These are phyloP conservation scores for Diaporthe destruens DNA, from an alignment of 2,329 filamentous ascomycete species.

Conservation along the genomic window DNA sequence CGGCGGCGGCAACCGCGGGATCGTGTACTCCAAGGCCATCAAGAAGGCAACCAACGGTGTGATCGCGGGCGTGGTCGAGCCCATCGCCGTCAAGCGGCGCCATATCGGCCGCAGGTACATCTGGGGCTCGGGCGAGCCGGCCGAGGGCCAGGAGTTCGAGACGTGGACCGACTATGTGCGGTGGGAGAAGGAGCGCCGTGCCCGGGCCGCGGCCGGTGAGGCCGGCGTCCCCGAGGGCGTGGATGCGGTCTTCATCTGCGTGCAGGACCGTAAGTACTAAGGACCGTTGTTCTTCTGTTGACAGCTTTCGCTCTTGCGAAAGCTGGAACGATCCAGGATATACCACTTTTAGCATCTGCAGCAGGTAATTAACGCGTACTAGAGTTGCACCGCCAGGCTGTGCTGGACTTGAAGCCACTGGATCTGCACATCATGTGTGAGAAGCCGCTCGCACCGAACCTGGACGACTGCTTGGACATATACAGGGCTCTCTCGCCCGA, in stretches of 20 bases:
- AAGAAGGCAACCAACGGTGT: conserved; percentile 17
- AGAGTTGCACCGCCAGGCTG: neutral
- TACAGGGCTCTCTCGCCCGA: conserved; percentile 15
- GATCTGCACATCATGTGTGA: conserved; percentile 18
- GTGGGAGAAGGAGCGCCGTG: conserved; percentile 14
- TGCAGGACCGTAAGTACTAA: conserved; percentile 13
- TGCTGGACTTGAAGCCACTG: neutral
- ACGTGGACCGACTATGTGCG: neutral
- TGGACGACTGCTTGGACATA: conserved; percentile 10
- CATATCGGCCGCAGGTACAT: conserved; percentile 20
- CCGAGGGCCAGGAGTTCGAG: conserved; percentile 28
- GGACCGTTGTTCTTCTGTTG: too few species aligned
- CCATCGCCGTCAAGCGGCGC: conserved; percentile 14
- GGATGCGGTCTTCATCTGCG: conserved; percentile 19
- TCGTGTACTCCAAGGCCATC: conserved; percentile 20
- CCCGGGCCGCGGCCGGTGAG: neutral
- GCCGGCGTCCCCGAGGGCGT: neutral
- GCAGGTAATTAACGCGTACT: too few species aligned
- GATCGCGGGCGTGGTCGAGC: conserved; percentile 7
- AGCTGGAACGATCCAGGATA: too few species aligned
- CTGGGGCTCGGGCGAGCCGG: conserved; percentile 2
- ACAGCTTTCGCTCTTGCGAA: too few species aligned
- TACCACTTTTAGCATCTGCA: too few species aligned
- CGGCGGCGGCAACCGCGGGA: conserved; percentile 2
- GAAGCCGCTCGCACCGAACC: conserved; percentile 1